phyloP scores from a whole-genome alignment of 371 early-diverging fungal species.

The Syncephalastrum racemosum region DNA sequence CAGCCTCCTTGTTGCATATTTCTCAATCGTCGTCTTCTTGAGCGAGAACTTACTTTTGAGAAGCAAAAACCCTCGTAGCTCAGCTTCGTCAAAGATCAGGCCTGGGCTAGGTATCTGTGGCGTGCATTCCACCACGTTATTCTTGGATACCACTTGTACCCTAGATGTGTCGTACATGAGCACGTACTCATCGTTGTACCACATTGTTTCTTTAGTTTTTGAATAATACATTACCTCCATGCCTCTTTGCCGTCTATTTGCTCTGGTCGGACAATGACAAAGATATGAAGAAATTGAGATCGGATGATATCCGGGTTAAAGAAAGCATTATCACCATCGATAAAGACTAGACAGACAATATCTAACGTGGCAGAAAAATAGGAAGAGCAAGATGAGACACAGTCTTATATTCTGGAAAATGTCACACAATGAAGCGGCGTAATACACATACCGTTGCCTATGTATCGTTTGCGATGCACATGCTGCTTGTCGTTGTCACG shows the following conservation, averaged over 20 bases:
- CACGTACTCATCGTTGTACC: not conserved
- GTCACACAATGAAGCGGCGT: too few relatives aligned
- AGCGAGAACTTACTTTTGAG: constrained; percentile 58
- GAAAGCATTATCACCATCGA: constrained; percentile 51
- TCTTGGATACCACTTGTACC: constrained; percentile 53
- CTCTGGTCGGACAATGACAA: constrained; percentile 60
- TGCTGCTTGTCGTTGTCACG: constrained; percentile 72
- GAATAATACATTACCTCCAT: constrained; percentile 33
- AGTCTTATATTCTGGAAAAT: too few relatives aligned
- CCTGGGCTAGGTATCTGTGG: constrained; percentile 68
- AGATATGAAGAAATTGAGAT: constrained; percentile 76
- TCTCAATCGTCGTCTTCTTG: too few relatives aligned
- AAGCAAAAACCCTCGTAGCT: constrained; percentile 58
- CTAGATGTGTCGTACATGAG: constrained; percentile 20
- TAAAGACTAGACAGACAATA: constrained; percentile 73
- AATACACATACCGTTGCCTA: constrained; percentile 69
- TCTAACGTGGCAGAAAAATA: constrained; percentile 35
- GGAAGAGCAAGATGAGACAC: too few relatives aligned
- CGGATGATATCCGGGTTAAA: constrained; percentile 65
- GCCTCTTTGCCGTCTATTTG: constrained; percentile 28
- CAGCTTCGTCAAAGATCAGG: constrained; percentile 48
- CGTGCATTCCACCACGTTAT: constrained; percentile 62
- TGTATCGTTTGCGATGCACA: constrained; percentile 81
- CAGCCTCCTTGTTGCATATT: too few relatives aligned
- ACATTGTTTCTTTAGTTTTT: not conserved